Conservation (phyloP, 805 yeast species). For the Metschnikowia proteae region DNA sequence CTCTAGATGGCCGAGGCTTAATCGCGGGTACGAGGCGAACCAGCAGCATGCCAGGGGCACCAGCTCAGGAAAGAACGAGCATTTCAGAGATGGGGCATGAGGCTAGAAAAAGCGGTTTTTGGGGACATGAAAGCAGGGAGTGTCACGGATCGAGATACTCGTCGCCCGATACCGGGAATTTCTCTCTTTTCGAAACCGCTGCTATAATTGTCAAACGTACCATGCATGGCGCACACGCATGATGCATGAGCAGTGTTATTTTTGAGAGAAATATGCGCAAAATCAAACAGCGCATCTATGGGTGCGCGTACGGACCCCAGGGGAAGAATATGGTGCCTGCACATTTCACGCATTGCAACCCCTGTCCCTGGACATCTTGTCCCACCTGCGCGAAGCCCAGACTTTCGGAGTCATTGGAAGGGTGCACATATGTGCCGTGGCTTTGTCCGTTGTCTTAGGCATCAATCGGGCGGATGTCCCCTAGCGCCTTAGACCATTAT, state of each 20-base stretch:
- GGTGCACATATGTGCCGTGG: background rate
- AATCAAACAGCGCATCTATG: constrained; percentile 1
- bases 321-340: background rate
- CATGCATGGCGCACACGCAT: constrained; percentile 1
- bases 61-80: background rate
- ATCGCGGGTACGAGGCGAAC: background rate
- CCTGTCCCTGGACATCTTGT: background rate
- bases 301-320: background rate
- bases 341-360: constrained; percentile 1
- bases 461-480: no score
- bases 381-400: background rate
- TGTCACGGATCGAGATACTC: background rate
- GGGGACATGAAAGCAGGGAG: background rate
- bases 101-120: background rate
- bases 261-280: constrained; percentile 2
- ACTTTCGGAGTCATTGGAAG: background rate
- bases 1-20: background rate
- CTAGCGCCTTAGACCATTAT: no score
- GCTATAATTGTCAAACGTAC: background rate
- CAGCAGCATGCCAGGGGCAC: background rate
- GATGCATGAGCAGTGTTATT: constrained; percentile 4
- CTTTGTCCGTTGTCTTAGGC: background rate
- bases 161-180: background rate
- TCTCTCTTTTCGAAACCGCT: background rate
- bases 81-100: background rate